A percentile compares a stretch with the other conserved stretches of the same genome.
These are phyloP conservation scores for Saccharum spontaneum DNA, from an alignment of 176 grass and related monocot genomes.

Conservation along the genomic window DNA sequence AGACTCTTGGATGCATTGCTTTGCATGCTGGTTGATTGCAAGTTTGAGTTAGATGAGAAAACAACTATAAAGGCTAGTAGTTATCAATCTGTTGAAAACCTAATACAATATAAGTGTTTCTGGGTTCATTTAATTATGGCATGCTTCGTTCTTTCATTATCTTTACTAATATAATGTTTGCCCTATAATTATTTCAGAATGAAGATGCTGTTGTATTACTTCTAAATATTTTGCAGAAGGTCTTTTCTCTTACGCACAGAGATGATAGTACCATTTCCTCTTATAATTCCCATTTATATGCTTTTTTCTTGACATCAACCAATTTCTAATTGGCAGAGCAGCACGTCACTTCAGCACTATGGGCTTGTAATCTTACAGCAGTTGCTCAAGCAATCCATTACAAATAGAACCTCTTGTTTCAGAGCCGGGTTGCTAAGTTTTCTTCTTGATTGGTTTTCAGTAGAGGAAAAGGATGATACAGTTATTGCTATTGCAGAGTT, in stretches of 20 bases:
- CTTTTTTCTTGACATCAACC: background rate
- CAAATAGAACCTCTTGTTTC: constrained; percentile 91
- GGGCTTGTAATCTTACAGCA: constrained; percentile 78
- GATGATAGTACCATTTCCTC: background rate
- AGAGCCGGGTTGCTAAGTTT: constrained; percentile 80
- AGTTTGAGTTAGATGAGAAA: constrained; percentile 77
- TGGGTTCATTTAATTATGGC: constrained; percentile 4
- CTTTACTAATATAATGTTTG: constrained; percentile 30
- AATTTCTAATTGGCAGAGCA: constrained; percentile 81
- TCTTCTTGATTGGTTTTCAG: constrained; percentile 97
- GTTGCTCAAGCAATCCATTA: constrained; percentile 83
- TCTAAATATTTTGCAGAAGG: constrained; percentile 90
- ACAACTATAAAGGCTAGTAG: constrained; percentile 71
- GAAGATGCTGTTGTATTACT: constrained; percentile 90
- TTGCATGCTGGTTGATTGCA: constrained; percentile 92
- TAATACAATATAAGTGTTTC: constrained; percentile 4
- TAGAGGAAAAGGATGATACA: constrained; percentile 70
- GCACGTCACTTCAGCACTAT: constrained; percentile 71
- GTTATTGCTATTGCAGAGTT: constrained; percentile 72
- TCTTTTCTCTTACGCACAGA: constrained; percentile 10
- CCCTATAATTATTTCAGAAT: constrained; percentile 58
- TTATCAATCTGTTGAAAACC: constrained; percentile 11
- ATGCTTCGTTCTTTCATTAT: background rate
- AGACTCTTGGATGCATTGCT: constrained; percentile 76
- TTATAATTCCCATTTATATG: background rate